Conservation (phyloP, 139 green algal genomes). For the Tetradesmus lagerheimii region DNA sequence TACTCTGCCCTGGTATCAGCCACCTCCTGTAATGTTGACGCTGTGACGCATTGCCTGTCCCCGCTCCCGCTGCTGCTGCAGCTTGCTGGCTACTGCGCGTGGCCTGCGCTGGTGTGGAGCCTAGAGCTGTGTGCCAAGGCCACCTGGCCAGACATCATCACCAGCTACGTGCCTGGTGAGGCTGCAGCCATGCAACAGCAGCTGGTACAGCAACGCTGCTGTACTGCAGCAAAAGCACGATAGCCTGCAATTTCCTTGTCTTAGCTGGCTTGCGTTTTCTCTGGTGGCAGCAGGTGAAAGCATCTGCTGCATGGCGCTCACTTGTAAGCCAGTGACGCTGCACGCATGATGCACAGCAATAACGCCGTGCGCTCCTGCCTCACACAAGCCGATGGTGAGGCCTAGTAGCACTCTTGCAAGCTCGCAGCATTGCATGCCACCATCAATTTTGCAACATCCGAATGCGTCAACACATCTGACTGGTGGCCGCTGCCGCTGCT, state of each 20-base stretch:
- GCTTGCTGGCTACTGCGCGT: constrained; percentile 58
- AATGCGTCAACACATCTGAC: too few relatives aligned
- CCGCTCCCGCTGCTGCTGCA: not conserved
- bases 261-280: too few relatives aligned
- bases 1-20: not conserved
- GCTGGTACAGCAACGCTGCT: not conserved
- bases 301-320: too few relatives aligned
- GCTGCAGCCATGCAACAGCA: not conserved
- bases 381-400: too few relatives aligned
- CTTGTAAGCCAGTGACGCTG: too few relatives aligned
- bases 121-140: constrained; percentile 56
- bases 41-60: not conserved
- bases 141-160: constrained; percentile 63
- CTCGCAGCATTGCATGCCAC: too few relatives aligned
- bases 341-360: too few relatives aligned
- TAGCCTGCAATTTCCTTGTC: too few relatives aligned
- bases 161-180: constrained; percentile 56
- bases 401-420: too few relatives aligned
- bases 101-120: constrained; percentile 70
- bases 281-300: too few relatives aligned
- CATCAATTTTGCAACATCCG: too few relatives aligned
- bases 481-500: not conserved
- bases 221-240: not conserved
- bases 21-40: not conserved
- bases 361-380: too few relatives aligned